Conservation (phyloP, 2,329 filamentous ascomycete genomes). For the Colletotrichum spaethianum region DNA sequence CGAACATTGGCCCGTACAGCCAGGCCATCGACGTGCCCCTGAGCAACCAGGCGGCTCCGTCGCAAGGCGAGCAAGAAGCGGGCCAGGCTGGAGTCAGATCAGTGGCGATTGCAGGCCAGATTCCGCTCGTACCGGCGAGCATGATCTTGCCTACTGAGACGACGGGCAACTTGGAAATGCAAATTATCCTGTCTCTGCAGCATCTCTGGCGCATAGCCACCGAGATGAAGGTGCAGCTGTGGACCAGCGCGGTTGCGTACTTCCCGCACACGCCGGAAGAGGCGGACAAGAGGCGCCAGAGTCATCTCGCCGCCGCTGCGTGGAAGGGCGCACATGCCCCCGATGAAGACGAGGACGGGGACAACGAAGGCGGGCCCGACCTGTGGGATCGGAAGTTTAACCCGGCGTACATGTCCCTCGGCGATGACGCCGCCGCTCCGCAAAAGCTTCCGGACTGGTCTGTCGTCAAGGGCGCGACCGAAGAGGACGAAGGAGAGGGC, state of each 20-base stretch:
- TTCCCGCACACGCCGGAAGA: conserved; percentile 62
- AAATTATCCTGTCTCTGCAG: conserved; percentile 83
- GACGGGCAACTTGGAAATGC: conserved; percentile 63
- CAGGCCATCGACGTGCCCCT: conserved; percentile 78
- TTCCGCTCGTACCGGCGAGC: conserved; percentile 84
- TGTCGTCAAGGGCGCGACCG: conserved; percentile 55
- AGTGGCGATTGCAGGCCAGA: conserved; percentile 88
- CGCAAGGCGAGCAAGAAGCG: not conserved
- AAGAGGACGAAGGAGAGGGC: conserved; percentile 43
- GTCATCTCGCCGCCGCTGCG: conserved; percentile 58
- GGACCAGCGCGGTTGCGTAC: conserved; percentile 83
- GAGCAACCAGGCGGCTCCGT: conserved; percentile 24
- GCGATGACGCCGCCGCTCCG: conserved; percentile 43
- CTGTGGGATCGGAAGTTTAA: conserved; percentile 78
- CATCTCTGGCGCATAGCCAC: conserved; percentile 88
- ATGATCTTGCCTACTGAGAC: conserved; percentile 73
- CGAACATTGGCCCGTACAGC: conserved; percentile 97
- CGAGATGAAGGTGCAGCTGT: conserved; percentile 80
- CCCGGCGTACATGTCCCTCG: conserved; percentile 61
- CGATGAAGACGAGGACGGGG: conserved; percentile 65
- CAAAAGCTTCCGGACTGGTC: conserved; percentile 66
- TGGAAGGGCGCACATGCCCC: conserved; percentile 59
- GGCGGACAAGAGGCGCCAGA: conserved; percentile 51
- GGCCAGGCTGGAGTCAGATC: conserved; percentile 48
- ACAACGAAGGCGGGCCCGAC: conserved; percentile 68